phyloP scores from a whole-genome alignment of 257 asterid species.

The Penstemon barbatus region DNA sequence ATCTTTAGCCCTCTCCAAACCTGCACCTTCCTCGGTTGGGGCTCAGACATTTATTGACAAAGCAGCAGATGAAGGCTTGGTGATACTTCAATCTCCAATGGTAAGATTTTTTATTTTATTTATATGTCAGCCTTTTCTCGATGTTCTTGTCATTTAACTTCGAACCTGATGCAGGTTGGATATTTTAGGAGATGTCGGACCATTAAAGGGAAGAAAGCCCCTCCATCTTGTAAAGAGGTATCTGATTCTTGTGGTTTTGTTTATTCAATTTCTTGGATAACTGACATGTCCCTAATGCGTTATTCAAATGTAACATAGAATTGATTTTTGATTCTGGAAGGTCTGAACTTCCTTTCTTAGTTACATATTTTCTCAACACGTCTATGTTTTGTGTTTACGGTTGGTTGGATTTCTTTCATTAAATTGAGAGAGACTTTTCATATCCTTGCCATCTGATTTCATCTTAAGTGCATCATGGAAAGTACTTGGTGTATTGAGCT shows the following conservation, averaged over 20 bases:
- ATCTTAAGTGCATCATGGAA: background rate
- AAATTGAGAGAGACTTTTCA: too few relatives aligned
- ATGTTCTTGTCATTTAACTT: conserved; percentile 18
- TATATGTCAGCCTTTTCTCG: background rate
- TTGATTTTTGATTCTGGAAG: conserved; percentile 1
- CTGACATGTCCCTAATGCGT: conserved; percentile 3
- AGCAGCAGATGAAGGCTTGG: conserved; percentile 77
- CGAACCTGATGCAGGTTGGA: conserved; percentile 69
- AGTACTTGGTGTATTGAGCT: background rate
- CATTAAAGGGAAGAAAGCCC: conserved; percentile 76
- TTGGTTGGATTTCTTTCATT: conserved; percentile 8
- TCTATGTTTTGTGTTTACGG: background rate
- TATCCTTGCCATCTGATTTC: background rate
- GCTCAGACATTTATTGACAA: conserved; percentile 49
- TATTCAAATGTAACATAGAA: too few relatives aligned
- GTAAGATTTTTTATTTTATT: conserved; percentile 38
- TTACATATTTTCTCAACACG: background rate
- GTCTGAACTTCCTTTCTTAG: background rate
- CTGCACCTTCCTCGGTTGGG: conserved; percentile 42
- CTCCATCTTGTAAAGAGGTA: conserved; percentile 91
- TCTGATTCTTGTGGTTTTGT: conserved; percentile 12
- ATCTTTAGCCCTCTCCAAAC: conserved; percentile 58
- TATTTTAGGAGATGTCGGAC: conserved; percentile 81
- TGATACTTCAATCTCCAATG: conserved; percentile 74
- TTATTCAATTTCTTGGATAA: background rate